Evolutionary conservation across 441 rosid genomes (phyloP), one percentile per base, ranked within the genome.

Genomic region (Populus hybrid): DNA sequence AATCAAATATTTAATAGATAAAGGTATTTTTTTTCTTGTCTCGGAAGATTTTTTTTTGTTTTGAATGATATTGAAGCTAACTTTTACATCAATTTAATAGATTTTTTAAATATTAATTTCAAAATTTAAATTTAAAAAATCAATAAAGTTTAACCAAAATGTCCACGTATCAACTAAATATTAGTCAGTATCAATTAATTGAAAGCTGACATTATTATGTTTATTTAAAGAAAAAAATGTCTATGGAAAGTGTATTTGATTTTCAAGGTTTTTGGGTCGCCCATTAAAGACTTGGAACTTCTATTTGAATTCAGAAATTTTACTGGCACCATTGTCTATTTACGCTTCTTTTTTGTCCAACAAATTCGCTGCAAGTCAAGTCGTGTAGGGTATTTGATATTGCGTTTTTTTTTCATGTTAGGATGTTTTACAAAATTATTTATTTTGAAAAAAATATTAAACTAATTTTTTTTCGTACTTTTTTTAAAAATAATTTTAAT

Each of bases 11-110:
- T 34, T 34, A 34, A 34, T 6, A 34, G 8, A 6, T 34, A 6
- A 34, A 34, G 36, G 36, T 34, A 5, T 32, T 5, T 34, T 34
- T 34, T 32, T 38, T 38, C 12, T 38, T 0, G 42, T 2, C 42
- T 38, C 11, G 1, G 11, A 2, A 10, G 0, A 0, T 2, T 10
- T 0, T 10, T 38, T 38, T 10, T 10, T 2, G 3, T 35, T 35
- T 35, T 6, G 38, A 1, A 38, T 2, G 12, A 38, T 9, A 38
- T 38, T 9, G 42, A 9, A 38, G 42, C 1, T 38, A 10, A 3
- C 42, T 38, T 38, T 38, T 3, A 38, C 4, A 10, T 38, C 11
- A 10, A 10, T 3, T 38, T 38, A 11, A 40, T 34, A 34, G 36
- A 6, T 34, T 34, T 34, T 34, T 34, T 34, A 34, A 34, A 34